Evolutionary conservation across 108 stramenopile genomes (phyloP).

Genomic region (Nannochloropsis oceanica): DNA sequence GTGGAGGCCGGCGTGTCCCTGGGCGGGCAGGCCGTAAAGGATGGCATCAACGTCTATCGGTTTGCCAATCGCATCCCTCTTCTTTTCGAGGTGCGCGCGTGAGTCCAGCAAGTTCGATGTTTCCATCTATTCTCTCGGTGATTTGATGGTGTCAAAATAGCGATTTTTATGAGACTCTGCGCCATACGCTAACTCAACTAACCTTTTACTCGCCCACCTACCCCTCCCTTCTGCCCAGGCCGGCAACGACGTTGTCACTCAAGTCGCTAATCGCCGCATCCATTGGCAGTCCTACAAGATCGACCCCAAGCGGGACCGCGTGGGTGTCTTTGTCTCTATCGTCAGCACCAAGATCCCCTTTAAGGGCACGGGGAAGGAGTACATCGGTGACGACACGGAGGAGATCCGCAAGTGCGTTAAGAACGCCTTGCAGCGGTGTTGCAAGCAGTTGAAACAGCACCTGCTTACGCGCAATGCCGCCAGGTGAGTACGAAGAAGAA

Average conservation of each 20-base stretch:
- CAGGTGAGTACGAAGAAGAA: background rate
- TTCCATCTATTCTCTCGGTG: background rate
- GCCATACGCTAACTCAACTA: too few species aligned
- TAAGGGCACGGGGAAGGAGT: conserved; percentile 95
- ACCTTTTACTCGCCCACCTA: too few species aligned
- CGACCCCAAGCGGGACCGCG: conserved; percentile 74
- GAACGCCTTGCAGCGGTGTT: conserved; percentile 31
- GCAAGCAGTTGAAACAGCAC: conserved; percentile 12
- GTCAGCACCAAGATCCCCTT: conserved; percentile 92
- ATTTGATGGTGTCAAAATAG: too few species aligned
- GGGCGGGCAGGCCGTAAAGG: conserved; percentile 68
- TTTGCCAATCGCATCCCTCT: conserved; percentile 96
- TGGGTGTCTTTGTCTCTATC: conserved; percentile 86
- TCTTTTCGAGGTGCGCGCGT: conserved; percentile 54
- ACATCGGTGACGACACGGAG: conserved; percentile 40
- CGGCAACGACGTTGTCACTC: conserved; percentile 79
- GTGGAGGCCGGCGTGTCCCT: conserved; percentile 91
- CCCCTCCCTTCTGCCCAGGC: conserved; percentile 6
- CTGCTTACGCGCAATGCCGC: conserved; percentile 19
- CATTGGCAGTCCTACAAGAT: conserved; percentile 85
- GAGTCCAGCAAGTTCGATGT: background rate
- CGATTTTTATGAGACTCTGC: background rate
- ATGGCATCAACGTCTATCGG: conserved; percentile 77
- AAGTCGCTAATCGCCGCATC: conserved; percentile 50
- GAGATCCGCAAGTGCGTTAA: conserved; percentile 31